Base-by-base conservation (phyloP, 73 alveolate species). In the Paramecium pentaurelia region DNA sequence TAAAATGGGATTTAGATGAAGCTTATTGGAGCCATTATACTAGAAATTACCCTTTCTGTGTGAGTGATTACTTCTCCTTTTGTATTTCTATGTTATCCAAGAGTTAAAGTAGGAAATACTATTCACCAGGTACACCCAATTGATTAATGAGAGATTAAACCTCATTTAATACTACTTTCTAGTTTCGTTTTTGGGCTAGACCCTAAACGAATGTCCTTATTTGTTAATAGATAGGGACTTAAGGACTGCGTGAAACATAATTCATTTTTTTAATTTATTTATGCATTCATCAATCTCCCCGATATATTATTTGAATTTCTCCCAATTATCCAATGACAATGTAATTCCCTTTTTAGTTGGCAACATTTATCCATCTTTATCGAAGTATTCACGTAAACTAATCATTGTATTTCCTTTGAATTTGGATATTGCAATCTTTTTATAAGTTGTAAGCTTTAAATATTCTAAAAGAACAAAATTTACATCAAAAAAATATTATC, bases 291-390 rank as follows among this genome's bases (percentile, higher is more conserved):
- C 84, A 64, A 64, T 64, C 42, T 64, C 84, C 42, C 28, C 25
- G 84, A 64, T 64, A 64, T 32, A 28, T 64, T 64, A 64, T 64
- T 64, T 64, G 84, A 64, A 64, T 34, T 64, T 64, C 84, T 64
- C 84, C 84, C 84, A 64, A 64, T 47, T 60, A 14, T 89, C 94
- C 60, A 60, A 30, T 25, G 77, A 16, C 14, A 89, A 45, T 7
- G 94, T 73, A 9, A 89, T 45, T 8, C 94, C 94, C 25, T 89
- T 89, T 49, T 73, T 89, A 8, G 92, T 75, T 22, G 94, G 94
- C 11, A 89, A 86, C 83, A 40, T 60, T 28, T 71, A 20, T 20
- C 89, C 94, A 45, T 73, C 92, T 45, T 89, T 89, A 10, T 89
- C 71, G 22, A 40, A 89, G 37, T 75, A 89, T 34, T 89, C 94